Percentiles rank a stretch among this genome's conserved stretches.
Conservation (phyloP, 768 basidiomycete species). For the Gautieria morchelliformis region DNA sequence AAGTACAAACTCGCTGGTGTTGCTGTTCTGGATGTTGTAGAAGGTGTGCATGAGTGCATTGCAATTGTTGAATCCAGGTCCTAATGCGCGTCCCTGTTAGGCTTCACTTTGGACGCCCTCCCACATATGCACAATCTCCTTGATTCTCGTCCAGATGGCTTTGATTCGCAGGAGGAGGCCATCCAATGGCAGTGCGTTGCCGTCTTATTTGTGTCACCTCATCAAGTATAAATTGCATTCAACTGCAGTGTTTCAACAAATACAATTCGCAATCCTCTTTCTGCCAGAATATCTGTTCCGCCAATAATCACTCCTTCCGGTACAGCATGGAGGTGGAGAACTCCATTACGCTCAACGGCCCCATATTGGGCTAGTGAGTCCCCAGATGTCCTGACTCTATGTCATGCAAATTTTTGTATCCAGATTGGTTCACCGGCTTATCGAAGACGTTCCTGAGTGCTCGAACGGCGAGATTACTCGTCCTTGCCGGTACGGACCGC, state of each 20-base stretch:
- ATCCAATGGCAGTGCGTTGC: slow-evolving; percentile 90
- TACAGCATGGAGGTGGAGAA: slow-evolving; percentile 50
- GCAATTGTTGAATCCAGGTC: not conserved
- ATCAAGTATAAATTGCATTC: not conserved
- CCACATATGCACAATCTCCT: slow-evolving; percentile 88
- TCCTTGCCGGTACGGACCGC: slow-evolving; percentile 88
- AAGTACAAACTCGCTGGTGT: slow-evolving; percentile 71
- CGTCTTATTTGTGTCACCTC: not conserved
- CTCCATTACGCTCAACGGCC: slow-evolving; percentile 73
- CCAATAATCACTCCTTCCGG: slow-evolving; percentile 48
- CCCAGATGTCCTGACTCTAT: not conserved
- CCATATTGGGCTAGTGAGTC: slow-evolving; percentile 81
- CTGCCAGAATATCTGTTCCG: slow-evolving; percentile 87
- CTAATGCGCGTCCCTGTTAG: slow-evolving; percentile 28
- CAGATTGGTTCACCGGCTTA: slow-evolving; percentile 88
- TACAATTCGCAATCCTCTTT: slow-evolving; percentile 70
- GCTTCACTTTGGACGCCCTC: slow-evolving; percentile 87
- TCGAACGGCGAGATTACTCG: slow-evolving; percentile 74
- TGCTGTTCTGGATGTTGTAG: slow-evolving; percentile 80
- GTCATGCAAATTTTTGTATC: not conserved
- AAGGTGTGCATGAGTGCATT: slow-evolving; percentile 41
- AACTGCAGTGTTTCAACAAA: slow-evolving; percentile 59
- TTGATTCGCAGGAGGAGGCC: slow-evolving; percentile 73
- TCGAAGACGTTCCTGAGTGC: slow-evolving; percentile 71
- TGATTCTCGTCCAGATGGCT: slow-evolving; percentile 76